Conservation (phyloP, 805 yeast genomes). For the Candida succiphila region DNA sequence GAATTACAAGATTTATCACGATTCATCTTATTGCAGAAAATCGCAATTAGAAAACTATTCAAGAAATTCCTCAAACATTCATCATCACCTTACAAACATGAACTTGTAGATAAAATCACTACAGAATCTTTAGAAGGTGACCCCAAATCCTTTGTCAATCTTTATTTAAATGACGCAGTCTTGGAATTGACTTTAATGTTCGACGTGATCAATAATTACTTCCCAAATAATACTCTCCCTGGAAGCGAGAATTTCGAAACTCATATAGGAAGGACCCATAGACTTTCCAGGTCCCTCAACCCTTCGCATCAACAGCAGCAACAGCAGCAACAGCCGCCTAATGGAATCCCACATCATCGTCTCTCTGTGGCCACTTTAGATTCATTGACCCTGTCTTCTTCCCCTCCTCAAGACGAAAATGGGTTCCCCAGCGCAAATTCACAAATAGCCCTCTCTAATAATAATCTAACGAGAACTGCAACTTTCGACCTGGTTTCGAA, state of each 20-base stretch:
- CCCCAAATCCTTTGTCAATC: constrained; percentile 46
- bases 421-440: background rate
- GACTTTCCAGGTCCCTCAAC: background rate
- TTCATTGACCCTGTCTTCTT: constrained; percentile 10
- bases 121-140: constrained; percentile 22
- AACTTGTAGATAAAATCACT: constrained; percentile 22
- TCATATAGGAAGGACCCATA: background rate
- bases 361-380: constrained; percentile 14
- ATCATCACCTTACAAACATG: constrained; percentile 20
- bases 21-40: constrained; percentile 62
- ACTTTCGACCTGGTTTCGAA: constrained; percentile 27
- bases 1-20: constrained; percentile 60
- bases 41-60: constrained; percentile 62
- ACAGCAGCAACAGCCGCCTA: too few relatives aligned
- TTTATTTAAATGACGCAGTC: constrained; percentile 54
- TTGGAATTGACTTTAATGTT: constrained; percentile 46
- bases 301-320: background rate
- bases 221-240: constrained; percentile 4
- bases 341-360: constrained; percentile 2
- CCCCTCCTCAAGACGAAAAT: background rate
- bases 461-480: constrained; percentile 8
- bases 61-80: constrained; percentile 55
- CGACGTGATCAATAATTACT: constrained; percentile 30
- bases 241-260: background rate
- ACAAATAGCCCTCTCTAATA: background rate